These are phyloP conservation scores for Penicillium sp. DNA, from an alignment of 2,329 filamentous ascomycete species.

Conservation along the genomic window DNA sequence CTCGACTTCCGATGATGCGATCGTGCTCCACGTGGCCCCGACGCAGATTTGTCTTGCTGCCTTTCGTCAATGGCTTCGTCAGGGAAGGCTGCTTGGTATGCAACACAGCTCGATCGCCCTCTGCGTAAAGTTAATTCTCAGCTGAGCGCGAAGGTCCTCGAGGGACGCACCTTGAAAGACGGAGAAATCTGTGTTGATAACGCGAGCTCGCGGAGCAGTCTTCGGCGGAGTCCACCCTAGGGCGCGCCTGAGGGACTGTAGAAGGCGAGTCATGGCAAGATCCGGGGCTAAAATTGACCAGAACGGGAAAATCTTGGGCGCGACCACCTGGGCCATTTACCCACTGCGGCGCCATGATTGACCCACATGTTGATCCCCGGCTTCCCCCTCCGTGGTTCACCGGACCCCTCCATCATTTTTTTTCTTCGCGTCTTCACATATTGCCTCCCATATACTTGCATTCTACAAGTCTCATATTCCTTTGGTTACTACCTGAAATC, in stretches of 20 bases:
- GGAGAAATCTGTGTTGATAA: slow-evolving; percentile 40
- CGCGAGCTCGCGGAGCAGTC: slow-evolving; percentile 20
- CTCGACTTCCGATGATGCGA: slow-evolving; percentile 62
- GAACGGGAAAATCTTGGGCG: slow-evolving; percentile 14
- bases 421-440: slow-evolving; percentile 3
- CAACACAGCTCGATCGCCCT: slow-evolving; percentile 46
- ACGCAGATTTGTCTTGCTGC: slow-evolving; percentile 36
- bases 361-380: slow-evolving; percentile 15
- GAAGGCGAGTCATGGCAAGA: slow-evolving; percentile 33
- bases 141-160: not conserved
- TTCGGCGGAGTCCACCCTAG: slow-evolving; percentile 25
- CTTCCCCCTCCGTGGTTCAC: slow-evolving; percentile 14
- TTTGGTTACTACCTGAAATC: not conserved
- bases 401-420: slow-evolving; percentile 8
- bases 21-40: slow-evolving; percentile 43
- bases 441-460: not conserved
- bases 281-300: slow-evolving; percentile 9
- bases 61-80: slow-evolving; percentile 41
- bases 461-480: not conserved
- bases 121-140: slow-evolving; percentile 25
- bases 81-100: slow-evolving; percentile 40
- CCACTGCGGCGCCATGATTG: slow-evolving; percentile 7
- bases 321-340: not conserved
- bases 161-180: slow-evolving; percentile 34
- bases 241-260: slow-evolving; percentile 32